Percentiles rank a stretch among this genome's conserved stretches.
Conservation (phyloP, 495 filamentous ascomycete genomes). For the Xylaria intraflava region DNA sequence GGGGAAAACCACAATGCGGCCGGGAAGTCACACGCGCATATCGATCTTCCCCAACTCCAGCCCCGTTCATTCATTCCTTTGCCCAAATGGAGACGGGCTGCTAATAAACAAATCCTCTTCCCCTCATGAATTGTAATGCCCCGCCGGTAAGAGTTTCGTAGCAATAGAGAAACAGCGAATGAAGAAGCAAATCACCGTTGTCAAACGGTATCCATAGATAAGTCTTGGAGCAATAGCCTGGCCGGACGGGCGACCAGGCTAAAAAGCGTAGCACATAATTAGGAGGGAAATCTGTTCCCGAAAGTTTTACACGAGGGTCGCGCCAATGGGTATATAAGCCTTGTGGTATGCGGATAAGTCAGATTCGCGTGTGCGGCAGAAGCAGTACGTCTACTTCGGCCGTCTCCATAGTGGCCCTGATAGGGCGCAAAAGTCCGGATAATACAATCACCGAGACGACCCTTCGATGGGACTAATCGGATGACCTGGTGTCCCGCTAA, state of each 20-base stretch:
- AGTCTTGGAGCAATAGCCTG: constrained; percentile 13
- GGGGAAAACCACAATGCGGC: not conserved
- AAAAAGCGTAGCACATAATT: constrained; percentile 3
- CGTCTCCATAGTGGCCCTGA: constrained; percentile 1
- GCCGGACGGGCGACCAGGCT: constrained; percentile 7
- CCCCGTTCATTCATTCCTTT: constrained; percentile 13
- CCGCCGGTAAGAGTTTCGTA: not conserved
- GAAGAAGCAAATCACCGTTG: constrained; percentile 4
- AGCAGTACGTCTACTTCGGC: constrained; percentile 11
- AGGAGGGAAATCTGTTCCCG: not conserved
- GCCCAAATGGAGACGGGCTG: constrained; percentile 15
- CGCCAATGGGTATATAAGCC: not conserved
- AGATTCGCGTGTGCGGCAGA: not conserved
- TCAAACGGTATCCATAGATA: constrained; percentile 27
- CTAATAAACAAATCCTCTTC: not conserved
- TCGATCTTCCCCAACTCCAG: not conserved
- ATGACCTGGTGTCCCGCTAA: constrained; percentile 56
- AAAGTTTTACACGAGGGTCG: not conserved
- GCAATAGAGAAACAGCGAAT: not conserved
- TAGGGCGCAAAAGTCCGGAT: not conserved
- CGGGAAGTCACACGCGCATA: not conserved
- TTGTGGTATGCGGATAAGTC: not conserved
- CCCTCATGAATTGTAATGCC: not conserved
- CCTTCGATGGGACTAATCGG: constrained; percentile 52
- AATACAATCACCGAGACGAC: constrained; percentile 19